These are phyloP conservation scores for Vanilla planifolia DNA, from an alignment of 106 monocot species.

Conservation along the genomic window DNA sequence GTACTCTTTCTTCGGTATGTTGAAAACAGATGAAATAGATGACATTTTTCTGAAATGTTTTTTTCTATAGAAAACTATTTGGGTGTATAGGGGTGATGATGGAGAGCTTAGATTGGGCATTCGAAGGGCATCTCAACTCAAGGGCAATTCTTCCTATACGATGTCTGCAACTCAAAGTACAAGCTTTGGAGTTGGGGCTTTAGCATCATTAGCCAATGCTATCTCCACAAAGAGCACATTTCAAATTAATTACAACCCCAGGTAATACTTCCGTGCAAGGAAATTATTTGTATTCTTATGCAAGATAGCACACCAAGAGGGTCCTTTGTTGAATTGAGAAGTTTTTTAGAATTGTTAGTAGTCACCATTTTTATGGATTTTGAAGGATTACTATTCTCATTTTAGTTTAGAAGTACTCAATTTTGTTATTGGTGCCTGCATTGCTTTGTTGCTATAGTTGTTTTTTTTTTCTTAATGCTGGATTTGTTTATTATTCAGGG, in stretches of 20 bases:
- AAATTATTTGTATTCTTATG: too few species aligned
- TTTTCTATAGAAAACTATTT: not conserved
- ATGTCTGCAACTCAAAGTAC: slow-evolving; percentile 20
- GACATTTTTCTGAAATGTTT: not conserved
- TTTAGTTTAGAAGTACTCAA: too few species aligned
- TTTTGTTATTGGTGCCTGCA: too few species aligned
- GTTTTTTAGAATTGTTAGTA: too few species aligned
- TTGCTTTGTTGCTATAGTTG: too few species aligned
- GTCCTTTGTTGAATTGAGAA: too few species aligned
- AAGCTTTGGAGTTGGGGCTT: slow-evolving; percentile 13
- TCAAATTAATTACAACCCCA: slow-evolving; percentile 73
- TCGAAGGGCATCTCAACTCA: slow-evolving; percentile 74
- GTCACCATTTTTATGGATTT: too few species aligned
- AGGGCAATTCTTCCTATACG: slow-evolving; percentile 26
- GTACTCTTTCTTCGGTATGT: slow-evolving; percentile 85
- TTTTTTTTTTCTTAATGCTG: too few species aligned
- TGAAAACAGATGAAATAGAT: not conserved
- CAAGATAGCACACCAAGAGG: too few species aligned
- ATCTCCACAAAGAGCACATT: slow-evolving; percentile 54
- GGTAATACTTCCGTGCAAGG: too few species aligned
- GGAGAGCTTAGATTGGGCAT: slow-evolving; percentile 85
- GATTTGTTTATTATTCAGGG: too few species aligned
- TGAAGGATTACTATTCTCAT: too few species aligned
- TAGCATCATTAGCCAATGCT: slow-evolving; percentile 48
- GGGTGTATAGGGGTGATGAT: slow-evolving; percentile 56